Evolutionary conservation across 192 early-diverging fungal genomes (phyloP).

Genomic region (Coemansia sp.): DNA sequence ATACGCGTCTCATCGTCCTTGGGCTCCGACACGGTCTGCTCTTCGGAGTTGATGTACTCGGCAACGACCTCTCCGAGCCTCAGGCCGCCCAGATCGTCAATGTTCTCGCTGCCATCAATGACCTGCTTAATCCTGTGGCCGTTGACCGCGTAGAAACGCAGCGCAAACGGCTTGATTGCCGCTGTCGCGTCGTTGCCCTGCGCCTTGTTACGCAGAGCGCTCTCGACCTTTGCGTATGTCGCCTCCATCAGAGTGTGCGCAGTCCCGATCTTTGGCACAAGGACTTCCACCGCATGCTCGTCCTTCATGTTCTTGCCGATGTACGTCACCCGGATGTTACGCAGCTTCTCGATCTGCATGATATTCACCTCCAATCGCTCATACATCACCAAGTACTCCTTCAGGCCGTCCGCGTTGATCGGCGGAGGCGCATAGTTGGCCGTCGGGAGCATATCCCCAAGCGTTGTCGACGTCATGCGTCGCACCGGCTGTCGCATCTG

Average conservation of each 20-base stretch:
- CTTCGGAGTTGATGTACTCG: conserved; percentile 10
- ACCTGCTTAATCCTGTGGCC: conserved; percentile 56
- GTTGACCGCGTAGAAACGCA: conserved; percentile 65
- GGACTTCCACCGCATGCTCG: conserved; percentile 67
- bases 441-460: conserved; percentile 61
- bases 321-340: conserved; percentile 67
- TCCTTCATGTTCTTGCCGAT: conserved; percentile 70
- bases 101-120: conserved; percentile 48
- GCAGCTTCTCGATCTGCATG: conserved; percentile 81
- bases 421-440: conserved; percentile 20
- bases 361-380: conserved; percentile 84
- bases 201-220: conserved; percentile 5
- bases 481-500: conserved; percentile 53
- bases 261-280: conserved; percentile 65
- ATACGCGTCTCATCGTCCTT: conserved; percentile 13
- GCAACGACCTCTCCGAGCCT: conserved; percentile 37
- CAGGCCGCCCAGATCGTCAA: conserved; percentile 50
- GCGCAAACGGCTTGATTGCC: conserved; percentile 43
- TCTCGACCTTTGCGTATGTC: conserved; percentile 57
- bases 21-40: neutral
- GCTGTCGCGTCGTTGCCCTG: conserved; percentile 10
- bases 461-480: conserved; percentile 50
- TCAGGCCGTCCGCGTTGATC: conserved; percentile 15
- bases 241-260: conserved; percentile 57
- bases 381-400: conserved; percentile 67